Evolutionary conservation across 495 filamentous ascomycete genomes (phyloP).

Genomic region (Coniosporium apollinis): DNA sequence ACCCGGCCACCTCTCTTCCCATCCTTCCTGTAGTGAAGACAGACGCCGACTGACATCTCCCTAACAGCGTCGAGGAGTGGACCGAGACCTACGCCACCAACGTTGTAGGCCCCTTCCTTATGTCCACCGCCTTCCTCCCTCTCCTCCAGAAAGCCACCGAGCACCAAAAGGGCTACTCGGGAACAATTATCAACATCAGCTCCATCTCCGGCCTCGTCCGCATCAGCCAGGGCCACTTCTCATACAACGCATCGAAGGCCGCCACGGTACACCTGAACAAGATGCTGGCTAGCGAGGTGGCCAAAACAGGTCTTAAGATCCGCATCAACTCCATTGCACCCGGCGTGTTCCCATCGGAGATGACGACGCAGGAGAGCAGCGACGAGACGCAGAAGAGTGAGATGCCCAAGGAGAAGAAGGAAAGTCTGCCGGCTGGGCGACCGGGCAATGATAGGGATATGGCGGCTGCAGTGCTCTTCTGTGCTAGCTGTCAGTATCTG

Average conservation of each 20-base stretch:
- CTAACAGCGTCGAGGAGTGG: no score
- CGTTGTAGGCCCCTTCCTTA: constrained; percentile 15
- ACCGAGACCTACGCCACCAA: constrained; percentile 21
- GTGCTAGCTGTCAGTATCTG: constrained; percentile 50
- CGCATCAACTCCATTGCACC: constrained; percentile 34
- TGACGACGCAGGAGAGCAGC: constrained; percentile 36
- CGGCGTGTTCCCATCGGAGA: constrained; percentile 36
- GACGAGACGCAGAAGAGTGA: constrained; percentile 49
- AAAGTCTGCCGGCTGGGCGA: constrained; percentile 39
- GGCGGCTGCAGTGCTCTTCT: constrained; percentile 47
- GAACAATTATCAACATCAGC: constrained; percentile 17
- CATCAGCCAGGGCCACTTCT: constrained; percentile 14
- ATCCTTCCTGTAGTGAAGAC: no score
- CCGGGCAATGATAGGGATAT: constrained; percentile 62
- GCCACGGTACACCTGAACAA: constrained; percentile 15
- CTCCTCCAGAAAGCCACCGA: constrained; percentile 15
- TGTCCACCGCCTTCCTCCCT: constrained; percentile 15
- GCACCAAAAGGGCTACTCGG: constrained; percentile 10
- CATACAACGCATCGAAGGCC: constrained; percentile 19
- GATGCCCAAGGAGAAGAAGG: constrained; percentile 42
- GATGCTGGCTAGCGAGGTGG: constrained; percentile 17
- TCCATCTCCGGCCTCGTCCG: constrained; percentile 16
- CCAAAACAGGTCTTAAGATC: constrained; percentile 15
- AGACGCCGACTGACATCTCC: no score
- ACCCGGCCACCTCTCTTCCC: no score